These are phyloP conservation scores for Cryphonectria carpinicola DNA, from an alignment of 2,329 filamentous ascomycete genomes.

Conservation along the genomic window DNA sequence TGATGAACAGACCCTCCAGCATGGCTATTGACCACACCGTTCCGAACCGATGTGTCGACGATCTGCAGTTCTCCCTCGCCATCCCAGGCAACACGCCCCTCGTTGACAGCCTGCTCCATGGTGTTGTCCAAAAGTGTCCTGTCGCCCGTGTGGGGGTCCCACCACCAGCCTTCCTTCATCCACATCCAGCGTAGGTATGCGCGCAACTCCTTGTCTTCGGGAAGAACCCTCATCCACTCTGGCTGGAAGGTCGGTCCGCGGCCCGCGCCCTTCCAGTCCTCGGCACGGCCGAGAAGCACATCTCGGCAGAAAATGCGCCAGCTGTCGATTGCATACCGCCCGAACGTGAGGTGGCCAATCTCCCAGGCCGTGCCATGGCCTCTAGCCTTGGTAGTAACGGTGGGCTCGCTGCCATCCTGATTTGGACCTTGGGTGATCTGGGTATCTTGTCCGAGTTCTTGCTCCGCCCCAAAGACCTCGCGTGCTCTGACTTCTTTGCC, in stretches of 20 bases:
- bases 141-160: slow-evolving; percentile 74
- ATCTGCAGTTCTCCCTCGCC: slow-evolving; percentile 53
- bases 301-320: slow-evolving; percentile 96
- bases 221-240: slow-evolving; percentile 88
- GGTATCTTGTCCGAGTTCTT: slow-evolving; percentile 7
- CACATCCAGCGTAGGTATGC: slow-evolving; percentile 81
- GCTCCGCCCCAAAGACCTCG: slow-evolving; percentile 36
- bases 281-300: slow-evolving; percentile 66
- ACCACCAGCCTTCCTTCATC: slow-evolving; percentile 74
- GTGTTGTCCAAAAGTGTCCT: slow-evolving; percentile 56
- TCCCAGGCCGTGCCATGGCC: slow-evolving; percentile 66
- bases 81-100: slow-evolving; percentile 61
- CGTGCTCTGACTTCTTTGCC: slow-evolving; percentile 37
- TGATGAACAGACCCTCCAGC: neutral
- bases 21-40: slow-evolving; percentile 4
- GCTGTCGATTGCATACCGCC: slow-evolving; percentile 82
- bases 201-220: slow-evolving; percentile 84
- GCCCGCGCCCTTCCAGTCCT: slow-evolving; percentile 67
- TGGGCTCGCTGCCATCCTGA: slow-evolving; percentile 30
- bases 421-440: neutral
- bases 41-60: slow-evolving; percentile 32
- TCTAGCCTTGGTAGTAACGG: slow-evolving; percentile 22
- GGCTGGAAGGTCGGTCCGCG: slow-evolving; percentile 66
- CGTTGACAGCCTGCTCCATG: slow-evolving; percentile 59
- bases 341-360: slow-evolving; percentile 81